Base-by-base conservation (phyloP, 768 basidiomycete species). In the Austroboletus eburneus region DNA sequence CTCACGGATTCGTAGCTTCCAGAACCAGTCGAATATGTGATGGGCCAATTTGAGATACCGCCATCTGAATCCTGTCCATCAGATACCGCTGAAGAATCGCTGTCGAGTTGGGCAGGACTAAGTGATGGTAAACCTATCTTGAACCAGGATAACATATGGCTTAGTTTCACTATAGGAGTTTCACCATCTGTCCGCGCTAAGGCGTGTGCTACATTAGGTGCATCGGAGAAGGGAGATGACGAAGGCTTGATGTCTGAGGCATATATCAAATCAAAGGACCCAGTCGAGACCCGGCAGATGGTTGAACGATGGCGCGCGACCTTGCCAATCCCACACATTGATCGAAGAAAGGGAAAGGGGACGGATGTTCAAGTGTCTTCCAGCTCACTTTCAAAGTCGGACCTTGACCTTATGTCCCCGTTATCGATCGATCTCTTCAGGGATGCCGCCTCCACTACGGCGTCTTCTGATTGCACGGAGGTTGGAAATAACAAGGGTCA, bases 381-480 rank as follows among this genome's bases (percentile, higher is more conserved):
- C 43, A 43, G 43, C 17, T 23, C 50, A 36, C 18, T 35, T n/a
- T 14, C 27, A 38, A 24, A 4, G 24, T 37, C 37, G 9, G 48
- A 64, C 33, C 41, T 30, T 29, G 47, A 55, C 38, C 34, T 42
- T 16, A 35, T 49, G 16, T 61, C 61, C 6, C 54, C 59, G 9
- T 43, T 59, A 37, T 54, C 58, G 14, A 38, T 29, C 20, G 59
- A 64, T 39, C 43, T 61, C 43, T 53, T 64, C 9, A 50, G 46
- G 23, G 62, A 66, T 39, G 48, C 58, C 5, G 36, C 53, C 12
- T 64, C 61, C 7, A 62, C 64, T 4, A 51, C 52, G 4, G 61
- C 66, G 5, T 62, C 66, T 25, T 65, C 67, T 2, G 64, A 64
- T 41, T 57, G 52, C 33, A 68, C 65, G 18, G 62, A 66, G 44